Evolutionary conservation across 768 basidiomycete genomes (phyloP).

Genomic region (Cystofilobasidium ferigula): DNA sequence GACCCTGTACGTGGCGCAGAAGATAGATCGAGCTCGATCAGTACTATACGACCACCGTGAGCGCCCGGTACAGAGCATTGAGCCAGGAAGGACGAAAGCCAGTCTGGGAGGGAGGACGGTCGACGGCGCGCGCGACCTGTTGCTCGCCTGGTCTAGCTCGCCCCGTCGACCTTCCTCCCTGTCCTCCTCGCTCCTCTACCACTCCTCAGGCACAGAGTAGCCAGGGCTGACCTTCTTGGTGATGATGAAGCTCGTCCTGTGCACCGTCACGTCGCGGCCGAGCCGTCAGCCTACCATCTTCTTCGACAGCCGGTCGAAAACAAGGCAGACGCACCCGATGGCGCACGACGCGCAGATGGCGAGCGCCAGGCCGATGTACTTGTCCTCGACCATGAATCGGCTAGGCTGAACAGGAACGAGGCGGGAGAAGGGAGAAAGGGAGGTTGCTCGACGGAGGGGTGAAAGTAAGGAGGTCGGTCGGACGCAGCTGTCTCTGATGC

Average conservation of each 20-base stretch:
- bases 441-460: too few species aligned
- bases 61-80: too few species aligned
- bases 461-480: too few species aligned
- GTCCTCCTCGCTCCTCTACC: neutral
- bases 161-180: too few species aligned
- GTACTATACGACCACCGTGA: too few species aligned
- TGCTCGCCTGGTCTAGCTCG: too few species aligned
- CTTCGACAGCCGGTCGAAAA: neutral
- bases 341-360: conserved; percentile 72
- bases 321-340: conserved; percentile 47
- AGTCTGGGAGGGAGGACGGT: too few species aligned
- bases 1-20: conserved; percentile 10
- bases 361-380: conserved; percentile 84
- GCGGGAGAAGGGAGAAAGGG: too few species aligned
- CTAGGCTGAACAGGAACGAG: too few species aligned
- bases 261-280: neutral
- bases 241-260: conserved; percentile 84
- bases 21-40: neutral
- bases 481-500: too few species aligned
- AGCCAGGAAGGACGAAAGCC: too few species aligned
- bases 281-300: neutral
- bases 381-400: conserved; percentile 69
- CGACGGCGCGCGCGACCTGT: too few species aligned
- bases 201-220: neutral
- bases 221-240: conserved; percentile 74